Evolutionary conservation across 2,329 filamentous ascomycete species (phyloP).

Genomic region (Fusarium sp.): DNA sequence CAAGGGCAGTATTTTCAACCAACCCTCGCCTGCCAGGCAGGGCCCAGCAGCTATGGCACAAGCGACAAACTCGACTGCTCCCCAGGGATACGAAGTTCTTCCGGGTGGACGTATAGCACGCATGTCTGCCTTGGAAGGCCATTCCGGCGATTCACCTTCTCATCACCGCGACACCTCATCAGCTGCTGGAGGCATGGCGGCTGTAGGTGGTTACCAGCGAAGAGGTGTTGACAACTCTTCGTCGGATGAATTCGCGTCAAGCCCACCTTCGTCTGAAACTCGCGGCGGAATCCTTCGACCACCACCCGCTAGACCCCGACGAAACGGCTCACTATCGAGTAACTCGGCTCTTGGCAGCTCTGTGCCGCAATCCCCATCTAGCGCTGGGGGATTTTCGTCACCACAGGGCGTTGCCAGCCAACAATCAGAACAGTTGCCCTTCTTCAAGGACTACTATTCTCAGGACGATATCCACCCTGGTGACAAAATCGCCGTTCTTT

Average conservation of each 20-base stretch:
- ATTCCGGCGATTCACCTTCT: slow-evolving; percentile 71
- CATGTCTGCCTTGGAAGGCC: slow-evolving; percentile 92
- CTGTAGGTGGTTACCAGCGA: slow-evolving; percentile 63
- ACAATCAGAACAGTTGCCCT: slow-evolving; percentile 93
- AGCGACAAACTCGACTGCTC: slow-evolving; percentile 42
- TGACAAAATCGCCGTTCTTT: slow-evolving; percentile 89
- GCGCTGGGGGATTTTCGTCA: slow-evolving; percentile 81
- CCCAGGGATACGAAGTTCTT: slow-evolving; percentile 77
- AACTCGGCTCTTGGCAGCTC: slow-evolving; percentile 79
- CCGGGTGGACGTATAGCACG: slow-evolving; percentile 91
- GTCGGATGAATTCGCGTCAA: slow-evolving; percentile 78
- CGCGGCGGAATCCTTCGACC: slow-evolving; percentile 68
- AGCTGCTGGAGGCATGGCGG: slow-evolving; percentile 55
- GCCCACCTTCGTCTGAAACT: slow-evolving; percentile 73
- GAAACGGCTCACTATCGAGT: slow-evolving; percentile 91
- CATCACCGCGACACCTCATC: slow-evolving; percentile 60
- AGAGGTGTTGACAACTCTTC: slow-evolving; percentile 70
- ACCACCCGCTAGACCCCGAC: slow-evolving; percentile 70
- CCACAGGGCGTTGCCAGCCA: slow-evolving; percentile 86
- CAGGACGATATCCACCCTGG: slow-evolving; percentile 94
- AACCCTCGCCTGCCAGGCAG: slow-evolving; percentile 79
- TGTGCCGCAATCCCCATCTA: slow-evolving; percentile 79
- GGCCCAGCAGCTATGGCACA: slow-evolving; percentile 59
- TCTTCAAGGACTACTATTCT: slow-evolving; percentile 99
- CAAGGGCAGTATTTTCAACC: slow-evolving; percentile 84